These are phyloP conservation scores for Ailanthus altissimus DNA, from an alignment of 345 rosid genomes.

Conservation along the genomic window DNA sequence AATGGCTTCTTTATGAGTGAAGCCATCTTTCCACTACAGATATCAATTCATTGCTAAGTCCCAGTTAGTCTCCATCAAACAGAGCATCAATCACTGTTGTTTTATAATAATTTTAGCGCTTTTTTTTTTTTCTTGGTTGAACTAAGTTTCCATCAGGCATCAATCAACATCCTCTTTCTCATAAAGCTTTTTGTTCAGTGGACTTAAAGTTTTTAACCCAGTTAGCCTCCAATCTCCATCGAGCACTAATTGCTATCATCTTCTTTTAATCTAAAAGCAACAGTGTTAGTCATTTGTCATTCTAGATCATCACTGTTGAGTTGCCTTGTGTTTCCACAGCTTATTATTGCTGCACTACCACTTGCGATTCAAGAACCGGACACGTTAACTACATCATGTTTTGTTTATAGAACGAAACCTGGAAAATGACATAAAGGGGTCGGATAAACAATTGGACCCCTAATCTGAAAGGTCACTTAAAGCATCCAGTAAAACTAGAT, in stretches of 20 bases:
- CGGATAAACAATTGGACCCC: background rate
- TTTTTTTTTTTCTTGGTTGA: background rate
- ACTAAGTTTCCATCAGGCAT: background rate
- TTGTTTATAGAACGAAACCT: background rate
- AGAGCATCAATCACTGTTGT: background rate
- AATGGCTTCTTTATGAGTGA: background rate
- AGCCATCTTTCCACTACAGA: background rate
- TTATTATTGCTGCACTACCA: background rate
- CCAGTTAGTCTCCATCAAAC: constrained; percentile 8
- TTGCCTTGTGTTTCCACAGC: background rate
- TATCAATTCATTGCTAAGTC: background rate
- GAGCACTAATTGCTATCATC: constrained; percentile 1
- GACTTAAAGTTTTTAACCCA: background rate
- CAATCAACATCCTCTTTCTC: background rate
- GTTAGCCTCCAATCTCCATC: constrained; percentile 1
- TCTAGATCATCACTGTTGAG: background rate
- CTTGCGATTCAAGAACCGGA: background rate
- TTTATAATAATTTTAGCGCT: background rate
- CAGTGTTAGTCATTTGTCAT: background rate
- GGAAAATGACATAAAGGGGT: background rate
- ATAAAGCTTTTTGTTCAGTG: background rate
- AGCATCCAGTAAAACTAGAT: background rate
- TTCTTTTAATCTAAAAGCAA: background rate
- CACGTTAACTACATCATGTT: background rate
- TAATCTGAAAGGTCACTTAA: background rate